Percentiles rank a stretch among this genome's conserved stretches.
These are phyloP conservation scores for Rhytidhysteron rufulum DNA, from an alignment of 2,329 filamentous ascomycete species.

Conservation along the genomic window DNA sequence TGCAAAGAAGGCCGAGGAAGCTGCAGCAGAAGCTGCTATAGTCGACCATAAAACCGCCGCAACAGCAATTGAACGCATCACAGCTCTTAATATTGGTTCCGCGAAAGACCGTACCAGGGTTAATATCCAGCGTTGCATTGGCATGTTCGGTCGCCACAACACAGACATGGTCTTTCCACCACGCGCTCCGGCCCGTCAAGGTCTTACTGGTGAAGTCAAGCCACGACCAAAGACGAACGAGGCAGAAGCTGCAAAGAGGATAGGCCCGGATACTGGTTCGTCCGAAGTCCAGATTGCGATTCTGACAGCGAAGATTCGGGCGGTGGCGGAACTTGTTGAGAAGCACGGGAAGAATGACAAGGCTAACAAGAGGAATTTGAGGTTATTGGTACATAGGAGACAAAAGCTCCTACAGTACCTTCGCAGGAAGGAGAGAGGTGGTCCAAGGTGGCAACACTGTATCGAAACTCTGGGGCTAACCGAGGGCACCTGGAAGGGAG, in stretches of 20 bases:
- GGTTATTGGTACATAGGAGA: constrained; percentile 78
- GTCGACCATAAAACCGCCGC: constrained; percentile 63
- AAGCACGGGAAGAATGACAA: constrained; percentile 78
- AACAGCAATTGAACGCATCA: constrained; percentile 75
- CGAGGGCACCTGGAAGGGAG: constrained; percentile 83
- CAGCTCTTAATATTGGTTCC: constrained; percentile 71
- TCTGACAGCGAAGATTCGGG: constrained; percentile 87
- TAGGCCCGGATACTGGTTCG: constrained; percentile 90
- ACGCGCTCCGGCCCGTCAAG: constrained; percentile 48
- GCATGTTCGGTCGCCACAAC: constrained; percentile 84
- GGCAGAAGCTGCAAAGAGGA: constrained; percentile 49
- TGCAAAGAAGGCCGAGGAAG: not conserved
- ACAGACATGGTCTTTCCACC: constrained; percentile 70
- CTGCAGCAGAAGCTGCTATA: constrained; percentile 21
- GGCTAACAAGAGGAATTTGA: constrained; percentile 87
- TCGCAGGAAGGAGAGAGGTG: constrained; percentile 83
- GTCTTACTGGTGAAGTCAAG: constrained; percentile 37
- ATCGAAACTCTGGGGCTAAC: constrained; percentile 80
- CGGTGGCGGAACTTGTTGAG: constrained; percentile 68
- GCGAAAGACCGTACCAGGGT: constrained; percentile 73
- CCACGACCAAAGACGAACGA: constrained; percentile 42
- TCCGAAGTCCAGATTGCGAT: constrained; percentile 98
- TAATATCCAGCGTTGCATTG: constrained; percentile 80
- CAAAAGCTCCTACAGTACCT: constrained; percentile 88
- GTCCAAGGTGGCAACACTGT: constrained; percentile 83